Evolutionary conservation across 345 rosid genomes (phyloP), one percentile per base, ranked within the genome.

Genomic region (Boechera retrofracta): DNA sequence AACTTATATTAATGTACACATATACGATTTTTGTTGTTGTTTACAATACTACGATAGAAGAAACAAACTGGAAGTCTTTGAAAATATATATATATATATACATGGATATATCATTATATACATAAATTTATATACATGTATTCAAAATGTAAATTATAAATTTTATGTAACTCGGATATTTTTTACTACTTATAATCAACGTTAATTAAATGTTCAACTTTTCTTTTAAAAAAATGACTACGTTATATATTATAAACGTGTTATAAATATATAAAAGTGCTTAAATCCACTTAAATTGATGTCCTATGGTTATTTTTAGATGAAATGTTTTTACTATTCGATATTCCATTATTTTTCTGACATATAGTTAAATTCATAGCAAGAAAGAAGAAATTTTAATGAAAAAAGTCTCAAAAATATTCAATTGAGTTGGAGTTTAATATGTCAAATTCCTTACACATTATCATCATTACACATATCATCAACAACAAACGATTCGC

Each of bases 371-470:
- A 9, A 39, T 49, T 15, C 44, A 32, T 32, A 54, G 7, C 35
- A 53, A 11, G 16, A 5, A 53, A 6, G 4, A 16, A 11, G 1
- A 53, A 15, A 24, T 12, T 3, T 26, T 5, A 68, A 68, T 0
- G n/a, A 39, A 26, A 31, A 32, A 36, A n/a, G n/a, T 39, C 33
- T 10, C 2, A 39, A 67, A 15, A 31, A 16, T 5, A n/a, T 3
- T 21, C 15, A 56, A 38, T 4, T 56, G 29, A 71, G 60, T n/a
- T 48, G 2, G 53, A 29, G 15, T 7, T 2, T 52, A 26, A 47
- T 62, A 64, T 64, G 9, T 56, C 36, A 24, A 64, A 31, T 41
- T 5, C 65, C 72, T 77, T 77, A 77, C 61, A 77, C 81, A 71
- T 77, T 61, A 71, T 71, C 48, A 64, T 45, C 73, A 77, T n/a